Base-by-base conservation (phyloP, 1,284 basidiomycete genomes). In the Pascua guehoae region DNA sequence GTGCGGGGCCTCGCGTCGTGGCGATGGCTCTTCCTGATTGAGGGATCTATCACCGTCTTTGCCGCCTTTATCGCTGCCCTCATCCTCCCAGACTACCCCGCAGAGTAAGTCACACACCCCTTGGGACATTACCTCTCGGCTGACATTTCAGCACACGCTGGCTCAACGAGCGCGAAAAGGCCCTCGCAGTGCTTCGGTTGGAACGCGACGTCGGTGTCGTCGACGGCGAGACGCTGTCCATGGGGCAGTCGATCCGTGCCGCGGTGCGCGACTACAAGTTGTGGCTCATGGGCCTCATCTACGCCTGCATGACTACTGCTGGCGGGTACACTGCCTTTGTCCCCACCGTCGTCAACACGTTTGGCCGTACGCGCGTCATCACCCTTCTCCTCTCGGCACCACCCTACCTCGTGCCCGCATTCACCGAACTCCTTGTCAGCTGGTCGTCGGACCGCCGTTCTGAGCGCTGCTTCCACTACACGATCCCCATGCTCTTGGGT, bases 391-490 rank as follows among this genome's bases (percentile, higher is more conserved):
- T 77, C 40, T 63, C 65, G 8, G 67, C 66, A 4, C 58, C 69
- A 45, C 61, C 66, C 11, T 58, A 68, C 66, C 56, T 72, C 43
- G 51, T 74, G 12, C 67, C 73, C 10, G 63, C 70, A 1, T 47
- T 67, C 37, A 59, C 67, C 12, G 66, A 71, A 14, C 54, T 74
- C 41, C 17, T 66, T 41, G 68, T 73, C 47, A 68, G 70, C 4
- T 61, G 43, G 37, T 56, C 60, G 12, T 67, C 66, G 3, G 69
- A 69, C 52, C 59, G 65, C 14, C 61, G 52, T 32, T 62, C 61
- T 2, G 72, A 74, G 53, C 64, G 72, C 16, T 69, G 66, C 53
- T 73, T 75, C 56, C 77, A 77, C 39, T 68, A 79, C 47, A 61
- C 73, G 11, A 66, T 70, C 54, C 71, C 79, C 2, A 64, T 77